phyloP scores from a whole-genome alignment of 2,329 filamentous ascomycete genomes.

The Clarireedia monteithiana region DNA sequence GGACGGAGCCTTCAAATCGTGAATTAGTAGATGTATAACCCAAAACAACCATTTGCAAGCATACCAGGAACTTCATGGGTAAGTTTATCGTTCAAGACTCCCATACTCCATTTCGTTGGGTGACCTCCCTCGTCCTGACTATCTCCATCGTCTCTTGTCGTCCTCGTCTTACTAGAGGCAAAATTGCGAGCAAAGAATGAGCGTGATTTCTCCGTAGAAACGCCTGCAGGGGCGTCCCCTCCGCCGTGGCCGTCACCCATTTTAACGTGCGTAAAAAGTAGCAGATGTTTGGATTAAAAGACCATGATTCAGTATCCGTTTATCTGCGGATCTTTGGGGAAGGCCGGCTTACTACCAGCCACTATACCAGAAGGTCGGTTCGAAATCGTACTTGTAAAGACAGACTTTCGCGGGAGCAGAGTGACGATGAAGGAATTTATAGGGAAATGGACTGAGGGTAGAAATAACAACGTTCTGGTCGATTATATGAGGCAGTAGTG shows the following conservation, averaged over 20 bases:
- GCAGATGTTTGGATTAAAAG: not conserved
- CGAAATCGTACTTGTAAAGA: not conserved
- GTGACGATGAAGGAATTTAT: not conserved
- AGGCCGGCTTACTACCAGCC: not conserved
- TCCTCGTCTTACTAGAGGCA: slow-evolving; percentile 5
- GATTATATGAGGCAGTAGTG: not conserved
- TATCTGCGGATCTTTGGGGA: not conserved
- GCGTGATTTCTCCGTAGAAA: slow-evolving; percentile 7
- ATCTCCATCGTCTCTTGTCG: slow-evolving; percentile 1
- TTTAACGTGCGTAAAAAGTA: not conserved
- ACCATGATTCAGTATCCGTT: not conserved
- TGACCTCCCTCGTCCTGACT: slow-evolving; percentile 11
- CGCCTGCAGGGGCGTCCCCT: not conserved
- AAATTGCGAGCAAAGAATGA: slow-evolving; percentile 21
- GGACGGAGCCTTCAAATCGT: slow-evolving; percentile 42
- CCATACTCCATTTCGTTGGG: slow-evolving; percentile 52
- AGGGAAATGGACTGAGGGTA: not conserved
- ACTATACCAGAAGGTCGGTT: not conserved
- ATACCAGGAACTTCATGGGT: slow-evolving; percentile 84
- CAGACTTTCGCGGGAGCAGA: not conserved
- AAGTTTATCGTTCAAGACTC: slow-evolving; percentile 72
- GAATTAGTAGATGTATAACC: not conserved
- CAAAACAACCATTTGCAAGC: slow-evolving; percentile 17
- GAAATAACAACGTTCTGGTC: not conserved
- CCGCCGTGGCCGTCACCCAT: not conserved